These are phyloP conservation scores for Quercus tomentella DNA, from an alignment of 331 rosid species.

Conservation along the genomic window DNA sequence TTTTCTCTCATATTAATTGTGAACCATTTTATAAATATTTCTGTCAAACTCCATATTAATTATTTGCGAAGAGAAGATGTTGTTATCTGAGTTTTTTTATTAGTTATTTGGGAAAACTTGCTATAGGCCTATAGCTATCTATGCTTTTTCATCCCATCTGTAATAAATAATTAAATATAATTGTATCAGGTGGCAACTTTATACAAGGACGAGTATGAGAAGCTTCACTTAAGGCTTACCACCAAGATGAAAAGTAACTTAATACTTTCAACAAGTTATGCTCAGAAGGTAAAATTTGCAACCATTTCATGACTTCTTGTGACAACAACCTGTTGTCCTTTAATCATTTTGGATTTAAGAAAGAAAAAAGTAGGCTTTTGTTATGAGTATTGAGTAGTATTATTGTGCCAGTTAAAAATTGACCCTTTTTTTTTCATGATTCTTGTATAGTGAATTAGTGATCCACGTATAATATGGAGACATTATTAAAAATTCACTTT, in stretches of 20 bases:
- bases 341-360: no score
- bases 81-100: no score
- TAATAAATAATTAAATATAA: neutral
- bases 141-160: neutral
- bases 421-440: neutral
- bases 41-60: no score
- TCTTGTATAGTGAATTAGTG: neutral
- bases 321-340: neutral
- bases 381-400: neutral
- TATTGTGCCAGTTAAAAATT: neutral
- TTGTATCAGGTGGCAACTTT: conserved; percentile 48
- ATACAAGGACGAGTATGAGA: conserved; percentile 33
- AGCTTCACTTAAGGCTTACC: conserved; percentile 41
- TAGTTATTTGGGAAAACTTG: neutral
- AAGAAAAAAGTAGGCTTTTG: no score
- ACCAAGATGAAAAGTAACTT: conserved; percentile 19
- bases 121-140: no score
- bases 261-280: conserved; percentile 20
- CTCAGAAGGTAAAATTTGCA: conserved; percentile 34
- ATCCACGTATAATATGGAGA: no score
- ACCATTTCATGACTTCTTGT: neutral
- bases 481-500: no score
- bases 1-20: neutral
- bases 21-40: neutral
- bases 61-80: no score